These are phyloP conservation scores for Globisporangium perplexum DNA, from an alignment of 352 stramenopile species.

Conservation along the genomic window DNA sequence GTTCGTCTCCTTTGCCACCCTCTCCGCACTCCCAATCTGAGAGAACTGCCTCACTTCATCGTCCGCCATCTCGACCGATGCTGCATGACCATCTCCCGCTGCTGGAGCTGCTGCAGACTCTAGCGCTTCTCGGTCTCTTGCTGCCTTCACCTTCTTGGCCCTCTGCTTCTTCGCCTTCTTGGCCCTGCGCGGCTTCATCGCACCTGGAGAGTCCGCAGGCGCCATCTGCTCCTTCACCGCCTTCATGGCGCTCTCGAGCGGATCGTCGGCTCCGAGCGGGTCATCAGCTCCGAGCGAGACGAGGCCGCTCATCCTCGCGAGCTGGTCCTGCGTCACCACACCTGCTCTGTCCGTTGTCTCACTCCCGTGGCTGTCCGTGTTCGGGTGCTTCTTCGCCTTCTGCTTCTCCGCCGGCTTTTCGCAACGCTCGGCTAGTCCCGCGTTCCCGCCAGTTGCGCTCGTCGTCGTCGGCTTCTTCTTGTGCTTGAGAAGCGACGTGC, in stretches of 20 bases:
- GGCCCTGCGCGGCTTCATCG: not conserved
- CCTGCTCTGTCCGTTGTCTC: not conserved
- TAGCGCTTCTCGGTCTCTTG: too few species aligned
- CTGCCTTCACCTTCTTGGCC: conserved; percentile 5
- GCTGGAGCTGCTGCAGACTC: too few species aligned
- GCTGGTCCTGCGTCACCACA: conserved; percentile 13
- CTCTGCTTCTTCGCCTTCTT: conserved; percentile 5
- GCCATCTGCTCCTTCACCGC: conserved; percentile 28
- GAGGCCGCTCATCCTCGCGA: conserved; percentile 4
- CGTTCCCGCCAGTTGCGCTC: not conserved
- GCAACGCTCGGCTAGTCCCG: too few species aligned
- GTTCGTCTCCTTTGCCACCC: too few species aligned
- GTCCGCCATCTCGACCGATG: too few species aligned
- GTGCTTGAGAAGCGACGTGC: not conserved
- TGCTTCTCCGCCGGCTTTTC: too few species aligned
- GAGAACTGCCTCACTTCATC: too few species aligned
- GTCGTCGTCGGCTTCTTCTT: not conserved
- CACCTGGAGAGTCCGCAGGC: not conserved
- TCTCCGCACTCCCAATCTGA: too few species aligned
- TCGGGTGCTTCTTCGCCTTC: not conserved
- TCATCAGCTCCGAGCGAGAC: conserved; percentile 13
- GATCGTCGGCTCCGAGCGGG: conserved; percentile 24
- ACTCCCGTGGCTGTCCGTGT: not conserved
- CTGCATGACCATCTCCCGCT: too few species aligned
- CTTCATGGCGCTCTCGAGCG: conserved; percentile 28